Conservation (phyloP, 495 filamentous ascomycete species). For the Chaetomium cochliodes region DNA sequence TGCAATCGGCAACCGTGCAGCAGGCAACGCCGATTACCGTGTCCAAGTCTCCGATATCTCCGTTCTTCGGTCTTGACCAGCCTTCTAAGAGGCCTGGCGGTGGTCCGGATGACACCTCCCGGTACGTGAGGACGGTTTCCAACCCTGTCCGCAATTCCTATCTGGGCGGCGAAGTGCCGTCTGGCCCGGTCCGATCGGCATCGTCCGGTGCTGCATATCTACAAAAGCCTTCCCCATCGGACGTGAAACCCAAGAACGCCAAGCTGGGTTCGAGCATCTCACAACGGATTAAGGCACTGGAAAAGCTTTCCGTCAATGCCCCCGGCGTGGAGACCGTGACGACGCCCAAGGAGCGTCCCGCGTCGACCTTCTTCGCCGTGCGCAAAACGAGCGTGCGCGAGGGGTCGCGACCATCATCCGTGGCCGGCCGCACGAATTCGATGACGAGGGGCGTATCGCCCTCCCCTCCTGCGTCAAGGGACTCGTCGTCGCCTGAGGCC, state of each 20-base stretch:
- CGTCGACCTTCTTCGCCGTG: constrained; percentile 54
- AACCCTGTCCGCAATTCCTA: constrained; percentile 48
- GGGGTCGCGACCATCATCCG: constrained; percentile 46
- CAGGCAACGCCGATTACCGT: constrained; percentile 81
- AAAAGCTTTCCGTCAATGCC: constrained; percentile 60
- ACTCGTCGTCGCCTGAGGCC: constrained; percentile 46
- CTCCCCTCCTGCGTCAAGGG: constrained; percentile 44
- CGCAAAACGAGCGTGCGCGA: constrained; percentile 46
- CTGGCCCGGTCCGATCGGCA: constrained; percentile 44
- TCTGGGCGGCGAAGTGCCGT: constrained; percentile 39
- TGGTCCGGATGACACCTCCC: constrained; percentile 30
- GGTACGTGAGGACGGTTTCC: constrained; percentile 45
- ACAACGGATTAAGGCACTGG: constrained; percentile 82
- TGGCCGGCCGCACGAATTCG: constrained; percentile 45
- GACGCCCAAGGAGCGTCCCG: constrained; percentile 35
- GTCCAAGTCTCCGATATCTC: constrained; percentile 77
- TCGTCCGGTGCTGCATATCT: constrained; percentile 49
- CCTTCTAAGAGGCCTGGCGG: constrained; percentile 30
- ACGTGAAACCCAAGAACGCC: constrained; percentile 64
- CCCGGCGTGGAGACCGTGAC: constrained; percentile 28
- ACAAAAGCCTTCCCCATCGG: constrained; percentile 46
- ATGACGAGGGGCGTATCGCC: constrained; percentile 35
- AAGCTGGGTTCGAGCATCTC: constrained; percentile 87
- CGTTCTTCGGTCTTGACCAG: constrained; percentile 54
- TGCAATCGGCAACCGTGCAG: constrained; percentile 77